Base-by-base conservation (phyloP, 2,329 filamentous ascomycete species). In the Neopestalotiopsis sp. region DNA sequence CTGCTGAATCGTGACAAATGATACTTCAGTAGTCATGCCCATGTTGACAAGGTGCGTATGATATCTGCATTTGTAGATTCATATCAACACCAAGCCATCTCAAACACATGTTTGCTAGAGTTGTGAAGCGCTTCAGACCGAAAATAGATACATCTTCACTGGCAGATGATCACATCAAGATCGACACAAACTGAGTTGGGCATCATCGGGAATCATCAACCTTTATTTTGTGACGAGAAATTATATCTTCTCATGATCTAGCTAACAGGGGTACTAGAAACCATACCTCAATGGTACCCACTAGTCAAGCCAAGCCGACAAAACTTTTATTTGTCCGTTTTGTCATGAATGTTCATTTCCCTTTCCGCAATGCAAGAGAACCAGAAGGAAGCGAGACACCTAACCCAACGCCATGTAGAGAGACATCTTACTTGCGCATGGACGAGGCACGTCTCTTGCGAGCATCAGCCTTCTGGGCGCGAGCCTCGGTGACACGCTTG, bases 391-490 rank as follows among this genome's bases (percentile, higher is more conserved):
- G 70, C 68, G 65, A 67, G 63, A 65, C 65, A 70, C 63, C 76
- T 74, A 70, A 77, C 74, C 75, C 71, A 79, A 79, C 78, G 77
- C 76, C 78, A 38, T 77, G 76, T 75, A 79, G 68, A 66, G 42
- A 63, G 63, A 74, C 75, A 69, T 81, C 88, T 87, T 94, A 94
- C 88, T 95, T 95, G 89, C 88, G 91, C 92, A 97, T 94, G 81
- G 95, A 98, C 84, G 93, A 97, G 79, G 95, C 95, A 83, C 96
- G 91, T 84, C 96, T 92, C 94, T 98, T 98, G 89, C 94, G 94
- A 84, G 92, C 88, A 87, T 98, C 95, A 79, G 91, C 91, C 89
- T 96, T 95, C 86, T 92, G 91, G 82, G 92, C 88, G 91, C 98
- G 97, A 88, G 94, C 93, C 89, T 99, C 96, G 82, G 91, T 88